Percentiles rank a stretch among this genome's conserved stretches.
phyloP scores from a whole-genome alignment of 75 land plant genomes.

The Sequoia sempervirens region DNA sequence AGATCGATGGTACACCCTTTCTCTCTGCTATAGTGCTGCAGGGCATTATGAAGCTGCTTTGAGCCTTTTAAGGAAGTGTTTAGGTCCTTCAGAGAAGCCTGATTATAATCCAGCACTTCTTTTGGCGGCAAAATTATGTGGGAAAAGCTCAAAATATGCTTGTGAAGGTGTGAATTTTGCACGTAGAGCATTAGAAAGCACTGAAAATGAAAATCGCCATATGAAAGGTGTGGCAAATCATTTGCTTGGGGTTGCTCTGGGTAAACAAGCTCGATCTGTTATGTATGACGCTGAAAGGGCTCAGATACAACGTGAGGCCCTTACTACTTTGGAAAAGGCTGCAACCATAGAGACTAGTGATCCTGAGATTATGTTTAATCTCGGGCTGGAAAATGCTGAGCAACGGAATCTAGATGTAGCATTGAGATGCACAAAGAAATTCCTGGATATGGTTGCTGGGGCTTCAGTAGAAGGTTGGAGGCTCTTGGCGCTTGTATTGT shows the following conservation, averaged over 20 bases:
- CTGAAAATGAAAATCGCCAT: conserved; percentile 26
- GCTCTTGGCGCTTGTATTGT: conserved; percentile 45
- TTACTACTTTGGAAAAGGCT: conserved; percentile 39
- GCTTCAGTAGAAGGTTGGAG: conserved; percentile 52
- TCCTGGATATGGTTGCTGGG: conserved; percentile 32
- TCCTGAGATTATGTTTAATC: conserved; percentile 47
- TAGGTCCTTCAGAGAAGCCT: conserved; percentile 27
- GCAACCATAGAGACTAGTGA: conserved; percentile 25
- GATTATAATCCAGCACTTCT: conserved; percentile 38
- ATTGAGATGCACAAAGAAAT: conserved; percentile 33
- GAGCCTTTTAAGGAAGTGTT: conserved; percentile 50
- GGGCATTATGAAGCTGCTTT: conserved; percentile 55
- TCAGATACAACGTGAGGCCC: conserved; percentile 35
- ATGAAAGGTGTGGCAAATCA: conserved; percentile 37
- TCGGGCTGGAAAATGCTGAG: conserved; percentile 50
- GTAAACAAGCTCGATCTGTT: conserved; percentile 42
- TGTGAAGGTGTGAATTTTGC: conserved; percentile 60
- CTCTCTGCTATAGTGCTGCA: conserved; percentile 80
- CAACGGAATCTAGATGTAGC: conserved; percentile 50
- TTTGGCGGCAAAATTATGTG: conserved; percentile 64
- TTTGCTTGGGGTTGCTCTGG: conserved; percentile 54
- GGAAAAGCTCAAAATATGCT: conserved; percentile 23
- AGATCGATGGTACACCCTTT: conserved; percentile 88
- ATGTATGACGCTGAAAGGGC: conserved; percentile 41
- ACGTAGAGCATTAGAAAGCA: conserved; percentile 19